These are phyloP conservation scores for Tolypocladium amazonense DNA, from an alignment of 2,329 filamentous ascomycete species.

Conservation along the genomic window DNA sequence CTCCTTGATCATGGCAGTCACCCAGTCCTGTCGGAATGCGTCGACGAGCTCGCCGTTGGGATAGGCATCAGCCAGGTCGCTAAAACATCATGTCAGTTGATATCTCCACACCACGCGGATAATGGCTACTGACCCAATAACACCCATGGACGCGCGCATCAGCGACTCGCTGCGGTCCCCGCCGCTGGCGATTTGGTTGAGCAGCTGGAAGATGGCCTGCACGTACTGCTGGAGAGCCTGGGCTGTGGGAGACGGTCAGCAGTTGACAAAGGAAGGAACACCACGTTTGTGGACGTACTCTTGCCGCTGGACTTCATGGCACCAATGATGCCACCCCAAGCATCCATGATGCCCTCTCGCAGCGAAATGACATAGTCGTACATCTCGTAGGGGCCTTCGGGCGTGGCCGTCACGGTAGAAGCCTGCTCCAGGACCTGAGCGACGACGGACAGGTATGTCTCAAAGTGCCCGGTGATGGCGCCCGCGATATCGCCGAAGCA, in stretches of 20 bases:
- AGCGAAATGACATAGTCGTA: conserved; percentile 92
- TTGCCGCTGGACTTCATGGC: conserved; percentile 80
- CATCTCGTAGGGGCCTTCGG: conserved; percentile 87
- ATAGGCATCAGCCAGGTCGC: conserved; percentile 89
- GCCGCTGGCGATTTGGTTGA: conserved; percentile 71
- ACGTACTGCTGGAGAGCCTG: conserved; percentile 66
- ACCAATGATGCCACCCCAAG: conserved; percentile 93
- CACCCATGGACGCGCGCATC: conserved; percentile 91
- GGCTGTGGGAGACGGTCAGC: conserved; percentile 31
- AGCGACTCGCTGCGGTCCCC: conserved; percentile 83
- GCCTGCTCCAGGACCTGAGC: conserved; percentile 92
- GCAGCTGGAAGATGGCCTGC: conserved; percentile 74
- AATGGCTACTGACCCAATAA: conserved; percentile 65
- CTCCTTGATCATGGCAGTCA: conserved; percentile 83
- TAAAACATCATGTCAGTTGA: conserved; percentile 21
- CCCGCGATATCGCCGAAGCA: conserved; percentile 97
- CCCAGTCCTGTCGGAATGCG: conserved; percentile 84
- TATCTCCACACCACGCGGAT: background rate
- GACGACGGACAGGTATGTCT: conserved; percentile 86
- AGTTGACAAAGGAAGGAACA: background rate
- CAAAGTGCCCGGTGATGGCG: conserved; percentile 84
- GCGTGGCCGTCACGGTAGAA: conserved; percentile 65
- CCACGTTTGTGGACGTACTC: conserved; percentile 38
- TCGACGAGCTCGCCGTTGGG: conserved; percentile 77
- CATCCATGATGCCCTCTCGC: conserved; percentile 96